Percentiles rank a stretch among this genome's conserved stretches.
Conservation (phyloP, 768 basidiomycete genomes). For the Trametes gibbosa region DNA sequence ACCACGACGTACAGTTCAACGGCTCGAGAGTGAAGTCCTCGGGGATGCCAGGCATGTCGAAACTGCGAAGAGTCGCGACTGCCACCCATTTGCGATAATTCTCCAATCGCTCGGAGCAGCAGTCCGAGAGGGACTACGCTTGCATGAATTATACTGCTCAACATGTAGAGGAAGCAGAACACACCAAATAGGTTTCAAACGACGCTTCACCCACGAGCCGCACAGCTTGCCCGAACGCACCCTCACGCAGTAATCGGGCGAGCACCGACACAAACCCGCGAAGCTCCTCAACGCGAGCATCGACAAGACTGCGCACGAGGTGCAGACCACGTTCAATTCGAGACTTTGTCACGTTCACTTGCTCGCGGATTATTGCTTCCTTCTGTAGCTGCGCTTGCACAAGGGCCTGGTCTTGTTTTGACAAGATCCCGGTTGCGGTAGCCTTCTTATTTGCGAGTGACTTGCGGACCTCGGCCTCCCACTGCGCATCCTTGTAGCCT, state of each 20-base stretch:
- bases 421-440: constrained; percentile 45
- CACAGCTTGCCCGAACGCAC: constrained; percentile 57
- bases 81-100: constrained; percentile 70
- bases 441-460: constrained; percentile 74
- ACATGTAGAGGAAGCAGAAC: neutral
- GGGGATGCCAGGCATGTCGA: constrained; percentile 64
- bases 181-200: constrained; percentile 78
- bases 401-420: constrained; percentile 83
- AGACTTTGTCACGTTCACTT: constrained; percentile 52
- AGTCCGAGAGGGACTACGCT: constrained; percentile 59
- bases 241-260: constrained; percentile 59
- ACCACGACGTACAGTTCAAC: constrained; percentile 48
- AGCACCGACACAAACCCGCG: constrained; percentile 55
- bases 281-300: constrained; percentile 49
- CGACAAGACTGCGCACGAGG: constrained; percentile 63
- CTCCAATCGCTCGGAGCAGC: constrained; percentile 74
- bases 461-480: constrained; percentile 93
- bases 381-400: constrained; percentile 81
- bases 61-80: constrained; percentile 76
- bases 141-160: neutral
- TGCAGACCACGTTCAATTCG: constrained; percentile 64
- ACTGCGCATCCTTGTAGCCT: constrained; percentile 84
- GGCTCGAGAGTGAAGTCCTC: constrained; percentile 72
- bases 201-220: constrained; percentile 60
- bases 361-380: constrained; percentile 65